Conservation (phyloP, 345 rosid genomes). For the Lepidium aucheri region DNA sequence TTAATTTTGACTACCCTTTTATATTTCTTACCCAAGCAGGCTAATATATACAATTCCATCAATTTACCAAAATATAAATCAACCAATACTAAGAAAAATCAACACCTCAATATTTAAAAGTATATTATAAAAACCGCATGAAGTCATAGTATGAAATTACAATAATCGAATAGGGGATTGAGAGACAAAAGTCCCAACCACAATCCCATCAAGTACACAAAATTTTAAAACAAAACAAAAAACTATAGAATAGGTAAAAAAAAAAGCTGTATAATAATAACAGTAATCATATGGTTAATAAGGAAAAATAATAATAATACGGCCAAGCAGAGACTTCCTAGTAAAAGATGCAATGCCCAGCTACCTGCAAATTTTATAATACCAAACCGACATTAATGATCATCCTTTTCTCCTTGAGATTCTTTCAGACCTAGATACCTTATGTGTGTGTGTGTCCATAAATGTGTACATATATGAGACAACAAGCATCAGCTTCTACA, state of each 20-base stretch:
- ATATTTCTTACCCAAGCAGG: neutral
- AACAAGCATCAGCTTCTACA: conserved; percentile 21
- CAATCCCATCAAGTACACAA: conserved; percentile 8
- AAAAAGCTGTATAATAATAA: conserved; percentile 6
- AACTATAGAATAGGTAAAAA: conserved; percentile 6
- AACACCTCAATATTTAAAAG: too few species aligned
- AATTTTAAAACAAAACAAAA: neutral
- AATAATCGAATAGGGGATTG: neutral
- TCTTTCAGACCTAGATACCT: conserved; percentile 9
- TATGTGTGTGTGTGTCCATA: neutral
- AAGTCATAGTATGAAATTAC: conserved; percentile 15
- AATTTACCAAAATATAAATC: neutral
- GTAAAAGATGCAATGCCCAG: conserved; percentile 1
- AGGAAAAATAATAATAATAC: neutral
- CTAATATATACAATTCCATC: neutral
- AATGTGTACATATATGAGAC: neutral
- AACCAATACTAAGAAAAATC: neutral
- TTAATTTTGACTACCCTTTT: neutral
- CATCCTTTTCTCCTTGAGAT: conserved; percentile 3
- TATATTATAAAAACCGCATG: conserved; percentile 2
- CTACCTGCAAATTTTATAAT: conserved; percentile 1
- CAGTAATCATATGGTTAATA: conserved; percentile 10
- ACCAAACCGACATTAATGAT: neutral
- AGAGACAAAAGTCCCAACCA: conserved; percentile 1
- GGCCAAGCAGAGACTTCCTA: conserved; percentile 20